Evolutionary conservation across 164 flowering plant species (phyloP), one percentile per base, ranked within the genome.

Genomic region (Kingdonia uniflora): DNA sequence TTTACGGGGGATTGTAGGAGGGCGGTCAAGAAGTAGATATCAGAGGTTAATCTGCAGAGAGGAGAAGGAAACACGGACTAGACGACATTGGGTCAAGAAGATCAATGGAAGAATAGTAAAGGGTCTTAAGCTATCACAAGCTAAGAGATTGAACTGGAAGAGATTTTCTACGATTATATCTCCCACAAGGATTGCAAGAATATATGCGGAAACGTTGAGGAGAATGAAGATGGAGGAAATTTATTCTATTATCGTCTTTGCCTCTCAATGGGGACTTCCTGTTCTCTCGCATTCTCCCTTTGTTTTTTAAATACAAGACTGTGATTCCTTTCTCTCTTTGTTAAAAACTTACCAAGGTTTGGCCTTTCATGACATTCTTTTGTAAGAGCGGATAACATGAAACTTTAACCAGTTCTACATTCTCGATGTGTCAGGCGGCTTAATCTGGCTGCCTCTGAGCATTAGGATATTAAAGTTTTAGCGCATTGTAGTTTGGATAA

Each of bases 211-310:
- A 0, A 17, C 74, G 8, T 44, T 69, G 11, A 64, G 51, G 11
- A 52, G 71, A 53, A 45, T 77, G 69, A 64, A 29, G 35, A 29
- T 29, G 35, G 35, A 29, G 6, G 35, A 29, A 29, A 29, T 29
- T 1, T 66, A 60, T 53, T 77, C 84, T 2, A 58, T 66, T 1
- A 55, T 76, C 44, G 21, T 63, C 23, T 66, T 76, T 45, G 65
- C 76, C 14, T 62, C 74, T 40, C 76, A 76, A 1, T 76, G 79
- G 79, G 84, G 84, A 10, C 74, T 76, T 40, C 84, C 81, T 7
- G 77, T 79, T 65, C 66, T 79, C 40, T 62, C 69, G 39, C 68
- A 71, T 41, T 42, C 76, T 17, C 37, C 59, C 42, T 13, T 39
- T 20, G 48, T 43, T 29, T 44, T 21, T 29, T 41, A 14, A 41